Evolutionary conservation across 345 rosid genomes (phyloP), one percentile per base, ranked within the genome.

Genomic region (Linum usitatissimum): DNA sequence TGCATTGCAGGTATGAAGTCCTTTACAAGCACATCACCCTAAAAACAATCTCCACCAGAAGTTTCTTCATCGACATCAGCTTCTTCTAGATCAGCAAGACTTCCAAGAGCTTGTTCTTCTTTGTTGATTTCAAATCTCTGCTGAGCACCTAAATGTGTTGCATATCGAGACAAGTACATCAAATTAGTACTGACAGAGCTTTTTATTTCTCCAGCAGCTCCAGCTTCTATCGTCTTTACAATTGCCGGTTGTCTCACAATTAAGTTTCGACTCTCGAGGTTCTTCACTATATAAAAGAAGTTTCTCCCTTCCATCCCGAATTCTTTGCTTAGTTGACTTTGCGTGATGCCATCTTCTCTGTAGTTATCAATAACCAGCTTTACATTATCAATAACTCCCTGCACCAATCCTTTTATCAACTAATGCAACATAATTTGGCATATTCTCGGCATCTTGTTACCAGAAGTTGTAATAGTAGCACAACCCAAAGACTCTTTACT

Each of bases 1-100:
- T 72, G 77, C 96, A 90, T 85, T 40, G 94, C 90, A 5, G 97
- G 94, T 63, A 80, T 64, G 78, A 71, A 86, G 81, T 93, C 99
- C 77, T 77, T 87, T 59, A 86, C 76, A 3, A 71, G 81, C 71
- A 88, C 77, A 70, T 85, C 81, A 66, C 88, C 90, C 67, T 70
- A 76, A n/a, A 60, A 67, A 75, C 65, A 58, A 42, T 77, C 84
- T 69, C 73, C 64, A n/a, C n/a, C n/a, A 14, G 65, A 53, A n/a
- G 71, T 75, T 69, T 80, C 84, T 63, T 72, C 79, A 34, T 20
- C 58, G 0, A 48, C 61, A 60, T 68, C 68, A 68, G 61, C 75
- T 62, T 74, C 89, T 59, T 68, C 77, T 21, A 38, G 73, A 55
- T 68, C 70, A 65, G 67, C 68, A 61, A 73, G 53, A 64, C 59